Base-by-base conservation (phyloP, 1,284 basidiomycete species). In the Trichosporon asahii region DNA sequence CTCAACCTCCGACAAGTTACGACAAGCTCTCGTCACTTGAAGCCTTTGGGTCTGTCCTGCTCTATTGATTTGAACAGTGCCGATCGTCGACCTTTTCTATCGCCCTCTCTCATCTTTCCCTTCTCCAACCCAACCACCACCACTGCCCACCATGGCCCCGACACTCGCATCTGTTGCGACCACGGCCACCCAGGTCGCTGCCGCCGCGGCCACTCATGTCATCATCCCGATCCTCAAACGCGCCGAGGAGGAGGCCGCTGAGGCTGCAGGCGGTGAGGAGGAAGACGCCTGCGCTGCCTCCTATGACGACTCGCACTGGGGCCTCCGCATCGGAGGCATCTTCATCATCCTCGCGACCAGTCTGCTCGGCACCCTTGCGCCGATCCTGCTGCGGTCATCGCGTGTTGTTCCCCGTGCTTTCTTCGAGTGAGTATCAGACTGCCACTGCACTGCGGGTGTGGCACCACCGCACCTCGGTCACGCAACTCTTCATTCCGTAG, bases 321-420 rank as follows among this genome's bases (percentile, higher is more conserved):
- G 78, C 8, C 77, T 95, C 37, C 88, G 94, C 2, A 88, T 98
- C 70, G 95, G 88, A 1, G 89, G 93, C 29, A 87, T 98, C 78
- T 98, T 98, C 84, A 88, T 98, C 82, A 90, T 98, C 79, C 86
- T 93, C 72, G 85, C 81, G 29, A 75, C 78, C 72, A 57, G 49
- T 25, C 2, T 68, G 31, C 46, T 84, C 12, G 93, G 92, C 15
- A 90, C 94, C 0, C 84, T 94, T 57, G 92, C 96, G 79, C 96
- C 95, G 8, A 87, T 98, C 65, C 76, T 95, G 29, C 88, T 93
- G 2, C 87, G 85, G 67, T 86, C 89, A 64, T 86, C 89, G 2
- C 85, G 80, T 11, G 86, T 87, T 83, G 86, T 95, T 1, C 92
- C 93, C 2, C 86, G 85, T 65, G 72, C 80, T 12, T 84, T 90